Percentiles rank a stretch among this genome's conserved stretches.
These are phyloP conservation scores for Kodamaea anthophila DNA, from an alignment of 1,139 yeast genomes.

Conservation along the genomic window DNA sequence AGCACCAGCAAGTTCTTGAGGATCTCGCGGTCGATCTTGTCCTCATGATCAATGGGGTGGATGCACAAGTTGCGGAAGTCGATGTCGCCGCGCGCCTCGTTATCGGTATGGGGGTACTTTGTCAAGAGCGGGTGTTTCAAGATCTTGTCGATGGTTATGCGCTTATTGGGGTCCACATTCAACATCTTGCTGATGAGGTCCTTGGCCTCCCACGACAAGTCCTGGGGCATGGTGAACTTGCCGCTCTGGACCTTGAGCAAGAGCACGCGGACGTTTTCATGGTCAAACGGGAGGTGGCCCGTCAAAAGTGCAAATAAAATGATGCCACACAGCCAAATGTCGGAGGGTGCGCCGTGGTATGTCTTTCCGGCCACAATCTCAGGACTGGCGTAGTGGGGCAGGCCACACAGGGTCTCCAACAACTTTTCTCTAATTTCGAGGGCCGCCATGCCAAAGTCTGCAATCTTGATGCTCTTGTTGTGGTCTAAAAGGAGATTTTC, in stretches of 20 bases:
- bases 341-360: conserved; percentile 96
- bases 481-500: conserved; percentile 86
- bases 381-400: conserved; percentile 98
- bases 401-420: conserved; percentile 93
- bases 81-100: conserved; percentile 15
- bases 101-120: conserved; percentile 54
- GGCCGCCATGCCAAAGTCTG: conserved; percentile 99
- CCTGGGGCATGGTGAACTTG: conserved; percentile 73
- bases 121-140: conserved; percentile 70
- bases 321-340: conserved; percentile 98
- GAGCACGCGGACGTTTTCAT: conserved; percentile 83
- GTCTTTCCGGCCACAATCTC: conserved; percentile 93
- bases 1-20: conserved; percentile 78
- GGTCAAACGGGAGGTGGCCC: conserved; percentile 95
- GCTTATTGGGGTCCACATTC: conserved; percentile 67
- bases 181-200: conserved; percentile 82
- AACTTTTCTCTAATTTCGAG: conserved; percentile 78
- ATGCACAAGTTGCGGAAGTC: conserved; percentile 30
- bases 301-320: conserved; percentile 88
- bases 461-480: conserved; percentile 85
- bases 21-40: conserved; percentile 74
- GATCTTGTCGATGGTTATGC: conserved; percentile 73
- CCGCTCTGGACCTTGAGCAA: conserved; percentile 90
- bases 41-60: conserved; percentile 43
- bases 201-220: conserved; percentile 74